Conservation (phyloP, 73 alveolate species). For the Paramecium primaurelia region DNA sequence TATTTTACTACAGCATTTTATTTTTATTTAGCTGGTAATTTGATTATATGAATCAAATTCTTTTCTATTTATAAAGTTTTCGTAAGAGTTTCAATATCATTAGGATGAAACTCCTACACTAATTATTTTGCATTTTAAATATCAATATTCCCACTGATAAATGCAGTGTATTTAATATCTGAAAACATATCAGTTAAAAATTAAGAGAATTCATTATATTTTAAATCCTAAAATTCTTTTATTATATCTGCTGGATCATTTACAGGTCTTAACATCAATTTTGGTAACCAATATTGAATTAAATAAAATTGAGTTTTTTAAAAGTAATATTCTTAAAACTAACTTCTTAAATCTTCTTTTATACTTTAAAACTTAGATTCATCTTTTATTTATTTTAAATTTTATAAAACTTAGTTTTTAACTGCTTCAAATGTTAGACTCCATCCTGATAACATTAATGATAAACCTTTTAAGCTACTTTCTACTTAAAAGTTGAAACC, state of each 20-base stretch:
- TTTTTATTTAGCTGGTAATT: not conserved
- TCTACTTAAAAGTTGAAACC: not conserved
- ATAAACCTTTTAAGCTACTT: not conserved
- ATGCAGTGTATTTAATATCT: not conserved
- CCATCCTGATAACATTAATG: not conserved
- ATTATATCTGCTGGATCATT: slow-evolving; percentile 30
- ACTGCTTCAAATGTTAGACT: not conserved
- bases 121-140: not conserved
- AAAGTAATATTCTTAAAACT: not conserved
- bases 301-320: not conserved
- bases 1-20: not conserved
- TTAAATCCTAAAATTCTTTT: not conserved
- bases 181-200: not conserved
- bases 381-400: not conserved
- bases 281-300: not conserved
- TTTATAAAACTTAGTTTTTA: not conserved
- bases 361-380: not conserved
- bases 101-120: not conserved
- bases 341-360: not conserved
- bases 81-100: not conserved
- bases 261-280: slow-evolving; percentile 24
- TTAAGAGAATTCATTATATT: not conserved
- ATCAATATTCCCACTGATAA: not conserved
- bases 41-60: not conserved
- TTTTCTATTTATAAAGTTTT: not conserved